Conservation (phyloP, 2,329 filamentous ascomycete genomes). For the Colletotrichum noveboracense region DNA sequence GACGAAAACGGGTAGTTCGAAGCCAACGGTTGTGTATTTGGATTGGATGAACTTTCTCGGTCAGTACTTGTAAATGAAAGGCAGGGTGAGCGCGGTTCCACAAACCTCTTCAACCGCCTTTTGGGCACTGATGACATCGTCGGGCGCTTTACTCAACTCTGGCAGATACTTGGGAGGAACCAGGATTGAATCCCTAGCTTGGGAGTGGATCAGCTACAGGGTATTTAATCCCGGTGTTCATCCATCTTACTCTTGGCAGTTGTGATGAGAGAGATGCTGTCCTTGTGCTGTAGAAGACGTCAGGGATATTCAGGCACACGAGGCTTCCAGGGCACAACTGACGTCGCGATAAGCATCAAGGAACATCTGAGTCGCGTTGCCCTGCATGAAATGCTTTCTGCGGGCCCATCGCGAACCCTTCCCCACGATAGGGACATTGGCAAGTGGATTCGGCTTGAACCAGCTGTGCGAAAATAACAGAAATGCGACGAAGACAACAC, state of each 20-base stretch:
- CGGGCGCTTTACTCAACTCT: neutral
- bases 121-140: neutral
- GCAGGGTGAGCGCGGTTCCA: neutral
- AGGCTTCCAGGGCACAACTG: neutral
- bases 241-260: neutral
- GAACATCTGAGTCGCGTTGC: neutral
- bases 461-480: neutral
- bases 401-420: neutral
- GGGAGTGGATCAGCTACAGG: neutral
- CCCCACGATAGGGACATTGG: neutral
- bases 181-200: neutral
- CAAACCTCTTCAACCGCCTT: neutral
- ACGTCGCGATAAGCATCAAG: neutral
- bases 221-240: fast-evolving
- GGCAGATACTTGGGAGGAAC: neutral
- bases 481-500: neutral
- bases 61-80: neutral
- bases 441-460: neutral
- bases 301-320: neutral
- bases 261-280: neutral
- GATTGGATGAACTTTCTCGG: neutral
- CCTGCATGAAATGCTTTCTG: neutral
- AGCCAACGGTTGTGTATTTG: neutral
- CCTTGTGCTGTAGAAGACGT: neutral
- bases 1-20: neutral